Base-by-base conservation (phyloP, 148 eudicot genomes). In the Vaccinium corymbosum region DNA sequence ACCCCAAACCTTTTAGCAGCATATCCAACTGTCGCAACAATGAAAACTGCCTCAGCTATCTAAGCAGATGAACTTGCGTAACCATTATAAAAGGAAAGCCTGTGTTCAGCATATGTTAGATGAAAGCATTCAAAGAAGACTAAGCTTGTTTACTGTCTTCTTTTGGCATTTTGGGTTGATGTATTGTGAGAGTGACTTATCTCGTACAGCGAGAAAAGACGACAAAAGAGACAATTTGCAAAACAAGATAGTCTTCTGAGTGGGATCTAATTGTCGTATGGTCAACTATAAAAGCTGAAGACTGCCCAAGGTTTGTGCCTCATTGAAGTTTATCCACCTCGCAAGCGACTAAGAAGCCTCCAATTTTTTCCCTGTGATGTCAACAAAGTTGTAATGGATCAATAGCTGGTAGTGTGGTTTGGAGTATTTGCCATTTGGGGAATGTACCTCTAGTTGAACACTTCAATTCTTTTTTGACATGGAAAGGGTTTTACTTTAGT, bases 1-100 rank as follows among this genome's bases (percentile, higher is more conserved):
- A 97, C 0, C 95, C 98, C 81, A 97, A 86, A 89, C 96, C 79
- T 79, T 90, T 93, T 17, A 97, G 88, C 86, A 97, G 79, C 3
- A 49, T 87, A 85, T 97, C 99, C 92, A 97, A 86, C 99, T 97
- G 87, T 84, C 13, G 51, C 78, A 70, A 25, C 13, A 81, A 50
- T 7, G 17, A 50, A 52, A 72, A 56, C 19, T 51, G 49, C 51
- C 38, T 79, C 35, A 55, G 56, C 76, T 53, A 73, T 78, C 14
- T 38, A 6, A 32, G 50, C 66, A 55, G 17, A 14, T 27, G n/a
- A 53, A 79, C 73, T 68, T 68, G 66, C 0, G 27, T 29, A 53
- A 55, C 62, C 61, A 5, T 1, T 12, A 22, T 10, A 6, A 61
- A 46, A 42, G 38, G 42, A 38, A 51, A 52, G 11, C 62, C 42